Percentiles rank a stretch among this genome's conserved stretches.
Evolutionary conservation across 331 rosid species (phyloP).

Genomic region (Malus hybrid): DNA sequence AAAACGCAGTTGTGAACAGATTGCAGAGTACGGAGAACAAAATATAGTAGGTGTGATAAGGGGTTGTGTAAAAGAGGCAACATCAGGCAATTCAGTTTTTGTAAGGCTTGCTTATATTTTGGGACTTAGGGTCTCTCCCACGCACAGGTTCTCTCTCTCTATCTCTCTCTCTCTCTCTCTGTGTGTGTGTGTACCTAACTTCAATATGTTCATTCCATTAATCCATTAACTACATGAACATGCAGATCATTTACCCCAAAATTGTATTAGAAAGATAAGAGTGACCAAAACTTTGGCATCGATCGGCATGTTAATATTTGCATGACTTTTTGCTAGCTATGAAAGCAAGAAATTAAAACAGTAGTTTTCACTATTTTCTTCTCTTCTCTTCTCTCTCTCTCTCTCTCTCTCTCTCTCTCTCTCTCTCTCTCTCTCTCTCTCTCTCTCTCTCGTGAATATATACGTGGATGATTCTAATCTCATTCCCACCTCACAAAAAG

Average conservation of each 20-base stretch:
- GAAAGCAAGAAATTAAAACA: not conserved
- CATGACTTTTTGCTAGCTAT: not conserved
- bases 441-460: not conserved
- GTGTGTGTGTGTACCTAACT: no score
- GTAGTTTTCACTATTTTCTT: not conserved
- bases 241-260: not conserved
- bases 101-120: conserved; percentile 72
- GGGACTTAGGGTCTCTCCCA: conserved; percentile 84
- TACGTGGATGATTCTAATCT: conserved; percentile 8
- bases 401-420: no score
- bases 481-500: conserved; percentile 11
- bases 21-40: conserved; percentile 78
- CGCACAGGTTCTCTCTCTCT: conserved; percentile 53
- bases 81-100: conserved; percentile 48
- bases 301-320: no score
- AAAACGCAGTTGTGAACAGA: conserved; percentile 28
- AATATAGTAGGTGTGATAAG: conserved; percentile 74
- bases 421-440: no score
- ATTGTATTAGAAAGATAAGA: not conserved
- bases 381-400: no score
- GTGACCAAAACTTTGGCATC: no score
- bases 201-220: not conserved
- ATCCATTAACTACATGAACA: not conserved
- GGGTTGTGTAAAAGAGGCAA: conserved; percentile 79
- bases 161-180: conserved; percentile 5